phyloP scores from a whole-genome alignment of 176 grass and related monocot genomes.

The Avena atlantica region DNA sequence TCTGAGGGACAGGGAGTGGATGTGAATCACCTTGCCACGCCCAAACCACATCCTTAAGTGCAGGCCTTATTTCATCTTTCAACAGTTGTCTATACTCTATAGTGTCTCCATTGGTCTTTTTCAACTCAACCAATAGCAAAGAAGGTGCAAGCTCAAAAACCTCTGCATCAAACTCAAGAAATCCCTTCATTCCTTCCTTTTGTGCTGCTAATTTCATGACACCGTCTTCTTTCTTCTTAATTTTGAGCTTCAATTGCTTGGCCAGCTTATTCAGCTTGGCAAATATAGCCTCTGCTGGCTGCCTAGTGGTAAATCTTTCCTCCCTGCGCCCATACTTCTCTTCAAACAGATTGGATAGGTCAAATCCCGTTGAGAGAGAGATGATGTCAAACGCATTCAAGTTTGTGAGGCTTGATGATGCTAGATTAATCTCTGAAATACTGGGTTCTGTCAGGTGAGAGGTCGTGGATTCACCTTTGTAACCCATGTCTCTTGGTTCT shows the following conservation, averaged over 20 bases:
- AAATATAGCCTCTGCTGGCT: conserved; percentile 49
- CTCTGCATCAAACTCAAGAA: conserved; percentile 58
- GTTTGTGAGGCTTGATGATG: conserved; percentile 41
- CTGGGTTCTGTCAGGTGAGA: conserved; percentile 38
- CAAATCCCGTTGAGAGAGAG: conserved; percentile 66
- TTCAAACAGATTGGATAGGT: conserved; percentile 66
- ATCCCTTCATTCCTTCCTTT: conserved; percentile 66
- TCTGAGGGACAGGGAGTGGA: conserved; percentile 5
- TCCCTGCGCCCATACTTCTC: conserved; percentile 39
- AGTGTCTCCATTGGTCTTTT: conserved; percentile 60
- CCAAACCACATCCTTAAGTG: conserved; percentile 57
- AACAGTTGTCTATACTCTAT: conserved; percentile 59
- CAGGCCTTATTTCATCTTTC: conserved; percentile 59
- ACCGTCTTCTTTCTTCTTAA: conserved; percentile 65
- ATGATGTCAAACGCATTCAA: conserved; percentile 79
- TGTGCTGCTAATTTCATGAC: conserved; percentile 50
- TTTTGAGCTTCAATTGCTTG: conserved; percentile 51
- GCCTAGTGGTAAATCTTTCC: conserved; percentile 59
- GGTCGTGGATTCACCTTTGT: conserved; percentile 35
- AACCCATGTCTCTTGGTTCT: conserved; percentile 33
- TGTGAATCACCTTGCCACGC: conserved; percentile 44
- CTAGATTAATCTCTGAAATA: conserved; percentile 30
- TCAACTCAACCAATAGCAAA: conserved; percentile 56
- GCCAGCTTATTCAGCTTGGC: conserved; percentile 63
- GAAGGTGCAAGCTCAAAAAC: conserved; percentile 62